A percentile compares a stretch with the other conserved stretches of the same genome.
These are phyloP conservation scores for Colletotrichum tropicale DNA, from an alignment of 2,329 filamentous ascomycete genomes.

Conservation along the genomic window DNA sequence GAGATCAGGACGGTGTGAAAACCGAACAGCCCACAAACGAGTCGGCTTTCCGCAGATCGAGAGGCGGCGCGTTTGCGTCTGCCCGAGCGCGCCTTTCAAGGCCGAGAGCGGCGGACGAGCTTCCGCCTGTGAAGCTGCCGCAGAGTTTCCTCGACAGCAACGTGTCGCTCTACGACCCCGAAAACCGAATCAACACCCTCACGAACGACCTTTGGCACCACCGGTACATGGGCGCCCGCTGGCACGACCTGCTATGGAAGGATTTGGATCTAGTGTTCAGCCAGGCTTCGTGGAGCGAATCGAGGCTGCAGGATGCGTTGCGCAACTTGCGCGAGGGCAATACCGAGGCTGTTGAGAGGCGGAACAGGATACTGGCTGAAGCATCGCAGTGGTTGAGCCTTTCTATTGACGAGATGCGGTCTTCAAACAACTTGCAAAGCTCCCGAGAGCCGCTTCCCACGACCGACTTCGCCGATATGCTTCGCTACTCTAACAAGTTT, in stretches of 20 bases:
- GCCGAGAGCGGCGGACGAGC: conserved; percentile 37
- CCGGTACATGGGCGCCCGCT: conserved; percentile 20
- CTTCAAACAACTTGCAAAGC: neutral
- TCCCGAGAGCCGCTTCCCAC: conserved; percentile 12
- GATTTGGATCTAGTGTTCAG: conserved; percentile 18
- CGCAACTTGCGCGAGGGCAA: conserved; percentile 2
- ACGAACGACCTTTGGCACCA: conserved; percentile 21
- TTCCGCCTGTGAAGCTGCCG: conserved; percentile 61
- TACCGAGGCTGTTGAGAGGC: conserved; percentile 8
- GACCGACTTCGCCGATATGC: conserved; percentile 18
- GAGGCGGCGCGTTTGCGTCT: conserved; percentile 23
- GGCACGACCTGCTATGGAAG: conserved; percentile 21
- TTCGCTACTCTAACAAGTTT: conserved; percentile 16
- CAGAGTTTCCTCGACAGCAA: conserved; percentile 59
- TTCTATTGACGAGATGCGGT: conserved; percentile 19
- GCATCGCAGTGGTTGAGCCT: conserved; percentile 15
- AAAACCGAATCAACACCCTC: conserved; percentile 22
- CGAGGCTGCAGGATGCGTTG: conserved; percentile 1
- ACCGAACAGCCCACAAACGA: neutral
- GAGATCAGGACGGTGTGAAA: neutral
- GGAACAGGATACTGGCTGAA: conserved; percentile 15
- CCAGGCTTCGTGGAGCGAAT: conserved; percentile 15
- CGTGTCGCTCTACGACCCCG: conserved; percentile 44
- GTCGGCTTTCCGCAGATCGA: conserved; percentile 15
- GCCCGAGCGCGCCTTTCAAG: conserved; percentile 36